Evolutionary conservation across 768 basidiomycete genomes (phyloP).

Genomic region (Kwoniella dejecticola): DNA sequence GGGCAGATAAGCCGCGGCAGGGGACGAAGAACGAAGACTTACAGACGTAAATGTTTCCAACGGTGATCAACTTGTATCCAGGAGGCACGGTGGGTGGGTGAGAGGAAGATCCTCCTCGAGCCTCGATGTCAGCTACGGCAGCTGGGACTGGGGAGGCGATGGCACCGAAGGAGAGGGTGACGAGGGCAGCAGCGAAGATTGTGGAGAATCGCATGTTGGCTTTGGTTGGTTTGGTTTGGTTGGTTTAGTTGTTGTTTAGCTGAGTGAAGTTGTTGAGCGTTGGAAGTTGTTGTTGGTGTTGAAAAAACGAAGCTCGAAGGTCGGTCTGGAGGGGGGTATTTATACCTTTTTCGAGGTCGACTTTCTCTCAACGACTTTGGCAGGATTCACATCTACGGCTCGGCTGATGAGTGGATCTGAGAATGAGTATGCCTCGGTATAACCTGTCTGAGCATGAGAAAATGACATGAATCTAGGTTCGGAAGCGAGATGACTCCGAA

Average conservation of each 20-base stretch:
- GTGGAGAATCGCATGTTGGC: constrained; percentile 15
- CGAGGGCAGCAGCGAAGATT: constrained; percentile 16
- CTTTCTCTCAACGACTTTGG: not conserved
- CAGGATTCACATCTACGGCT: too few relatives aligned
- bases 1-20: not conserved
- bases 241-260: not conserved
- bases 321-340: constrained; percentile 4
- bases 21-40: constrained; percentile 2
- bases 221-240: not conserved
- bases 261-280: not conserved
- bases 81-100: constrained; percentile 2
- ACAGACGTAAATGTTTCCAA: constrained; percentile 16
- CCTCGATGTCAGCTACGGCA: not conserved
- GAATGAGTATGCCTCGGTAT: not conserved
- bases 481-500: constrained; percentile 1
- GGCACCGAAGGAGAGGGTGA: constrained; percentile 18
- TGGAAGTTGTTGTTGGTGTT: constrained; percentile 1
- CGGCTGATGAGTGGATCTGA: not conserved
- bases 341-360: constrained; percentile 1
- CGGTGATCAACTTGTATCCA: constrained; percentile 5
- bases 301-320: not conserved
- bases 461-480: not conserved
- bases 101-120: constrained; percentile 17
- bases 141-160: constrained; percentile 7
- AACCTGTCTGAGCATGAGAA: not conserved